Evolutionary conservation across 2,329 filamentous ascomycete genomes (phyloP).

Genomic region (Aspergillus sergii): DNA sequence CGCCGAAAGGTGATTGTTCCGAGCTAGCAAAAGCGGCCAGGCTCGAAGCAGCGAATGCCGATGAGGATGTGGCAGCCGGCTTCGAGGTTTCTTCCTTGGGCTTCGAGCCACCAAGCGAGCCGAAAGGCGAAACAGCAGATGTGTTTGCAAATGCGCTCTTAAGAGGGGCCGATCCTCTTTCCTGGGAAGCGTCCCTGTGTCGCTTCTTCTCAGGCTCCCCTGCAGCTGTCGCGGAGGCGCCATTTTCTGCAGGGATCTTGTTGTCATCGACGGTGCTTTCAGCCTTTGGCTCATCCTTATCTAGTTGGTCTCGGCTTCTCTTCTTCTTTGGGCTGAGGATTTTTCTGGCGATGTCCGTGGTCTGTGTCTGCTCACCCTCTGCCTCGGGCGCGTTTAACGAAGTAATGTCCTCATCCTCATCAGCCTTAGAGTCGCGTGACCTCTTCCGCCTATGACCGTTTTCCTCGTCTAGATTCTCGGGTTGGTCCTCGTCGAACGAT

Average conservation of each 20-base stretch:
- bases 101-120: slow-evolving; percentile 34
- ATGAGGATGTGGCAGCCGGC: slow-evolving; percentile 52
- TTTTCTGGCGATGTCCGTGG: slow-evolving; percentile 23
- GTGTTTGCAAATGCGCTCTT: slow-evolving; percentile 47
- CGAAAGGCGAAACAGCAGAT: slow-evolving; percentile 48
- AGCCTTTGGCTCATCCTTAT: slow-evolving; percentile 34
- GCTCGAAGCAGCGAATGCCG: slow-evolving; percentile 68
- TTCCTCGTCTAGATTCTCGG: slow-evolving; percentile 27
- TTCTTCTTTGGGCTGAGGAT: slow-evolving; percentile 46
- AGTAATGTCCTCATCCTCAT: slow-evolving; percentile 27
- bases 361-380: slow-evolving; percentile 7
- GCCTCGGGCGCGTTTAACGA: neutral
- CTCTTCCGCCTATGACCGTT: slow-evolving; percentile 43
- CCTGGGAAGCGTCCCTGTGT: slow-evolving; percentile 46
- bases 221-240: slow-evolving; percentile 17
- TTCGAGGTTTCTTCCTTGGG: slow-evolving; percentile 24
- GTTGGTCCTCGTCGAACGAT: slow-evolving; percentile 37
- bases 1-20: slow-evolving; percentile 65
- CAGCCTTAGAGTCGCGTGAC: slow-evolving; percentile 43
- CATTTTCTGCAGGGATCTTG: slow-evolving; percentile 17
- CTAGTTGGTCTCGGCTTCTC: slow-evolving; percentile 46
- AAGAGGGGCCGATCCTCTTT: slow-evolving; percentile 33
- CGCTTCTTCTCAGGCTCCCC: slow-evolving; percentile 47
- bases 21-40: slow-evolving; percentile 68
- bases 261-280: slow-evolving; percentile 19